Percentiles rank a stretch among this genome's conserved stretches.
Conservation (phyloP, 148 eudicot genomes). For the Rhododendron mucronatum region DNA sequence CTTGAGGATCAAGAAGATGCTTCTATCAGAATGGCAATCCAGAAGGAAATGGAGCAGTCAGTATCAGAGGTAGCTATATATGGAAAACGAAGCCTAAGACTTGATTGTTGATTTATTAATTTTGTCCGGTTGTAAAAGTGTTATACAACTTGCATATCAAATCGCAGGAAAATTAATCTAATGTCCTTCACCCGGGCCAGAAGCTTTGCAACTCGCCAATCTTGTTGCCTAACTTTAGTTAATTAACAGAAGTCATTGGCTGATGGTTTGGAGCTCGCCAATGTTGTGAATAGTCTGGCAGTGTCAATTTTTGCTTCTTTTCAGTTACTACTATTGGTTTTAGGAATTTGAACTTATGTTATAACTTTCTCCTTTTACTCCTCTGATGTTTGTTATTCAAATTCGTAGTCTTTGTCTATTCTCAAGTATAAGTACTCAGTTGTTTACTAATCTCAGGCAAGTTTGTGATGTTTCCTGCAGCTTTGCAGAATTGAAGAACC, state of each 20-base stretch:
- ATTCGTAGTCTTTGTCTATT: neutral
- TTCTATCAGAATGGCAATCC: neutral
- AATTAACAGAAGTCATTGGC: neutral
- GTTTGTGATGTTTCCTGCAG: conserved; percentile 6
- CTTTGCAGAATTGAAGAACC: neutral
- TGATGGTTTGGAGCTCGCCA: neutral
- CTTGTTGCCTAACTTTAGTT: neutral
- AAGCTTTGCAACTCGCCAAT: neutral
- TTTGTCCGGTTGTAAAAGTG: neutral
- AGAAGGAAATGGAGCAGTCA: neutral
- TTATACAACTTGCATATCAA: neutral
- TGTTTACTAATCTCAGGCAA: neutral
- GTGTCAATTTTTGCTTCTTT: neutral
- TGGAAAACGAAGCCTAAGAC: neutral
- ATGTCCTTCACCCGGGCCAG: neutral
- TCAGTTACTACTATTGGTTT: neutral
- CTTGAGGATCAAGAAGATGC: neutral
- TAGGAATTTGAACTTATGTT: neutral
- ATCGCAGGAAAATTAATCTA: neutral
- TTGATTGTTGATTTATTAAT: neutral
- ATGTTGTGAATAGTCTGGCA: neutral
- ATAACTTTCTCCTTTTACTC: neutral
- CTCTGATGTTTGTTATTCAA: neutral
- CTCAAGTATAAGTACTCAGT: neutral
- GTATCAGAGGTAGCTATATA: neutral